A percentile compares a stretch with the other conserved stretches of the same genome.
These are phyloP conservation scores for Chaetothyriales sp. DNA, from an alignment of 2,329 filamentous ascomycete genomes.

Conservation along the genomic window DNA sequence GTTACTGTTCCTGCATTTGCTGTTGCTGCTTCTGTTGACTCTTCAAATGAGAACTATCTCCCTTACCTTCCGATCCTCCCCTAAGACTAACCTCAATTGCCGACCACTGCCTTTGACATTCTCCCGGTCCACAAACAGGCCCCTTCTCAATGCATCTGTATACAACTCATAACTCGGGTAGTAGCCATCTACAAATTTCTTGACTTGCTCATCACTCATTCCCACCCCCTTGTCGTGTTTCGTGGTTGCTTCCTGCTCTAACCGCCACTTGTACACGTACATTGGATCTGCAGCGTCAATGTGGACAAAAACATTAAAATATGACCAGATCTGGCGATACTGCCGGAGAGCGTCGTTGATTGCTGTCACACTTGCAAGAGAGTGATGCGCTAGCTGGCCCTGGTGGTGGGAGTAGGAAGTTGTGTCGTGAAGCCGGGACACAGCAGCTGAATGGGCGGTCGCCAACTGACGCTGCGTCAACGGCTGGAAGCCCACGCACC, in stretches of 20 bases:
- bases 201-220: conserved; percentile 71
- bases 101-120: conserved; percentile 26
- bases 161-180: conserved; percentile 62
- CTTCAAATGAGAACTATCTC: conserved; percentile 39
- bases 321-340: conserved; percentile 47
- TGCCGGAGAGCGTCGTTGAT: conserved; percentile 45
- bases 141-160: conserved; percentile 44
- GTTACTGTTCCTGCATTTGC: background rate
- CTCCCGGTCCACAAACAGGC: conserved; percentile 34
- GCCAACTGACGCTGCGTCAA: conserved; percentile 42
- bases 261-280: conserved; percentile 74
- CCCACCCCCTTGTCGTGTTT: conserved; percentile 51
- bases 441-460: conserved; percentile 40
- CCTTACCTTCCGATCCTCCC: conserved; percentile 46
- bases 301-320: conserved; percentile 51
- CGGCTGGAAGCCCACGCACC: conserved; percentile 74
- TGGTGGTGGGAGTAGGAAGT: conserved; percentile 24
- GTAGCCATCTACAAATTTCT: conserved; percentile 60
- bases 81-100: conserved; percentile 51
- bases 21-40: background rate
- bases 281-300: conserved; percentile 58
- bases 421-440: conserved; percentile 31
- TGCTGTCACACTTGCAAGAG: conserved; percentile 42
- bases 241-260: conserved; percentile 64
- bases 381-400: conserved; percentile 40